Conservation (phyloP, 371 early-diverging fungal genomes). For the Haplosporangium sp. region DNA sequence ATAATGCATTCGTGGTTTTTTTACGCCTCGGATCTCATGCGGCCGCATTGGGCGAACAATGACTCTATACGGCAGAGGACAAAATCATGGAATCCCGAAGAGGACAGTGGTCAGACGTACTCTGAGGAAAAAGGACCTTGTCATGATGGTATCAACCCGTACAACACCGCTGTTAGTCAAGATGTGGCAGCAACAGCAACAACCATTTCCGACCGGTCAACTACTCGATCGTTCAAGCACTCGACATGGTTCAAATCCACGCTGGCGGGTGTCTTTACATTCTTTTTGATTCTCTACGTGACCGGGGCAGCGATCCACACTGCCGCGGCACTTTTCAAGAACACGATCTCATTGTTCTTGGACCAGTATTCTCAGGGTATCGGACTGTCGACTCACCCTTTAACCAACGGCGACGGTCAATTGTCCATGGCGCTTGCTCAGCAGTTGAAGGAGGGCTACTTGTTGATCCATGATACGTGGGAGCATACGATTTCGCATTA, state of each 20-base stretch:
- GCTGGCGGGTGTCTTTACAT: conserved; percentile 27
- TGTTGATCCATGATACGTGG: conserved; percentile 64
- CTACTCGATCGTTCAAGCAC: conserved; percentile 4
- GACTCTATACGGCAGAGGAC: too few relatives aligned
- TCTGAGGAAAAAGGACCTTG: neutral
- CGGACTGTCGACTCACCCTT: conserved; percentile 38
- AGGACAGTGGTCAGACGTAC: neutral
- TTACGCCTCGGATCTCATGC: conserved; percentile 42
- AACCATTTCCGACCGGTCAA: neutral
- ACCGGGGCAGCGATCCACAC: conserved; percentile 39
- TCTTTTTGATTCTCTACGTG: conserved; percentile 42
- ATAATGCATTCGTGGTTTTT: conserved; percentile 48
- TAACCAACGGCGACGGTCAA: conserved; percentile 28
- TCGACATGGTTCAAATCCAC: neutral
- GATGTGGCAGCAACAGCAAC: neutral
- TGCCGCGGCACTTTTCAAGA: conserved; percentile 46
- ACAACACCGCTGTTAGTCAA: neutral
- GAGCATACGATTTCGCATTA: conserved; percentile 70
- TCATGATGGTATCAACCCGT: neutral
- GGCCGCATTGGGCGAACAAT: neutral
- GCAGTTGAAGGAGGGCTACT: conserved; percentile 60
- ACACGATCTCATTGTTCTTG: conserved; percentile 29
- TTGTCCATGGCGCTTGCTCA: conserved; percentile 25
- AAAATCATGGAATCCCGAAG: too few relatives aligned
- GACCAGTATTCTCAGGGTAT: conserved; percentile 35